Conservation (phyloP, 2,329 filamentous ascomycete species). For the Alternaria solani region DNA sequence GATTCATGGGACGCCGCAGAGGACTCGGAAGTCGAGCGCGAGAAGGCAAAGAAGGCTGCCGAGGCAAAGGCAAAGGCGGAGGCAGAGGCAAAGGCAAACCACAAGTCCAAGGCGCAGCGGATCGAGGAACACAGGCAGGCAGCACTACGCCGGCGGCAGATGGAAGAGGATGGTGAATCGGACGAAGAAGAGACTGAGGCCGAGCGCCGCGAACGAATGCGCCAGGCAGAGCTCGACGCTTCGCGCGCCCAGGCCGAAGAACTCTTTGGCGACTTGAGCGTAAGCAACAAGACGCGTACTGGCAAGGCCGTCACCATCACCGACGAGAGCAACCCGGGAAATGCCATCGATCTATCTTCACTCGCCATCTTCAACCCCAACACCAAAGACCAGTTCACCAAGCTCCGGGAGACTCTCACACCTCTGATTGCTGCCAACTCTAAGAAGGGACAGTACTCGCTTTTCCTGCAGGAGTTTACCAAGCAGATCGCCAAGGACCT, state of each 20-base stretch:
- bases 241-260: slow-evolving; percentile 92
- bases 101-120: slow-evolving; percentile 88
- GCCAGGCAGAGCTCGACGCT: slow-evolving; percentile 81
- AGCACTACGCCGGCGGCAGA: slow-evolving; percentile 66
- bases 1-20: slow-evolving; percentile 98
- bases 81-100: slow-evolving; percentile 84
- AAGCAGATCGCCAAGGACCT: slow-evolving; percentile 89
- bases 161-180: slow-evolving; percentile 64
- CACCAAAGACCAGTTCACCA: slow-evolving; percentile 85
- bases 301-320: slow-evolving; percentile 72
- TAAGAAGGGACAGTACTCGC: slow-evolving; percentile 88
- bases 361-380: slow-evolving; percentile 88
- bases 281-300: slow-evolving; percentile 73
- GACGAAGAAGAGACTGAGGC: slow-evolving; percentile 77
- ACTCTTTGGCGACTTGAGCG: slow-evolving; percentile 79
- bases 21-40: slow-evolving; percentile 94
- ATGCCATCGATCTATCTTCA: slow-evolving; percentile 79
- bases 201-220: slow-evolving; percentile 76
- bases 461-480: slow-evolving; percentile 90
- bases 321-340: slow-evolving; percentile 75
- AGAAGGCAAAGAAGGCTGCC: slow-evolving; percentile 87
- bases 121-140: slow-evolving; percentile 76
- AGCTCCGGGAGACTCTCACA: slow-evolving; percentile 77
- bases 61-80: slow-evolving; percentile 90
- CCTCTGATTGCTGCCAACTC: slow-evolving; percentile 77